Evolutionary conservation across 768 basidiomycete genomes (phyloP).

Genomic region (Omphalotus guepiniiformis): DNA sequence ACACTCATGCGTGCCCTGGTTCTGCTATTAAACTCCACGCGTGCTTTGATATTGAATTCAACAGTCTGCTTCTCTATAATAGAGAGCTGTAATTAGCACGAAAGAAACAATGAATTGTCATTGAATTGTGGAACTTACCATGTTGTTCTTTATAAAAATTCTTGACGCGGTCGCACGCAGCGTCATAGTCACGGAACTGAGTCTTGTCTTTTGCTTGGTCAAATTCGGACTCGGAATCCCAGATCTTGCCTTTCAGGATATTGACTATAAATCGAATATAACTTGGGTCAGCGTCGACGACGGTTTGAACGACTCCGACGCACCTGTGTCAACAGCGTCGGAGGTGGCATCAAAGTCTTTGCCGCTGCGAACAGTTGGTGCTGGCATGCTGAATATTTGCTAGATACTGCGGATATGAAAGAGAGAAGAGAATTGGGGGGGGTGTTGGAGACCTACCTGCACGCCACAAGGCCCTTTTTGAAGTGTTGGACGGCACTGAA

Average conservation of each 20-base stretch:
- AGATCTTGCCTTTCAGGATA: slow-evolving; percentile 55
- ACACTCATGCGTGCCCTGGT: slow-evolving; percentile 74
- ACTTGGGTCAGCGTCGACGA: not conserved
- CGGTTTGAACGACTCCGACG: not conserved
- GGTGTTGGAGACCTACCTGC: too few species aligned
- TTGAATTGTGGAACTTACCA: slow-evolving; percentile 33
- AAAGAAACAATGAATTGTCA: not conserved
- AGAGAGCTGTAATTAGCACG: not conserved
- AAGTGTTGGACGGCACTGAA: too few species aligned
- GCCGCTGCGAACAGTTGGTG: not conserved
- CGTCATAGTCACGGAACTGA: slow-evolving; percentile 68
- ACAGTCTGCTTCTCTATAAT: slow-evolving; percentile 79
- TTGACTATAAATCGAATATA: slow-evolving; percentile 45
- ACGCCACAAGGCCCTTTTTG: too few species aligned
- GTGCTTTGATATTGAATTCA: slow-evolving; percentile 75
- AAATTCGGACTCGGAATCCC: slow-evolving; percentile 56
- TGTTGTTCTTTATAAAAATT: slow-evolving; percentile 77
- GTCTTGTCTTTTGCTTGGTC: slow-evolving; percentile 63
- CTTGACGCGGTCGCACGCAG: slow-evolving; percentile 75
- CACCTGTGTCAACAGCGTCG: slow-evolving; percentile 48
- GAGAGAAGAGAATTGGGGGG: not conserved
- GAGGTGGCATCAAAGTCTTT: slow-evolving; percentile 38
- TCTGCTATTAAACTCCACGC: slow-evolving; percentile 66
- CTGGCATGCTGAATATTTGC: slow-evolving; percentile 4
- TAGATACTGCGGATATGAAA: not conserved